Conservation (phyloP, 768 basidiomycete genomes). For the Mycena vulgaris region DNA sequence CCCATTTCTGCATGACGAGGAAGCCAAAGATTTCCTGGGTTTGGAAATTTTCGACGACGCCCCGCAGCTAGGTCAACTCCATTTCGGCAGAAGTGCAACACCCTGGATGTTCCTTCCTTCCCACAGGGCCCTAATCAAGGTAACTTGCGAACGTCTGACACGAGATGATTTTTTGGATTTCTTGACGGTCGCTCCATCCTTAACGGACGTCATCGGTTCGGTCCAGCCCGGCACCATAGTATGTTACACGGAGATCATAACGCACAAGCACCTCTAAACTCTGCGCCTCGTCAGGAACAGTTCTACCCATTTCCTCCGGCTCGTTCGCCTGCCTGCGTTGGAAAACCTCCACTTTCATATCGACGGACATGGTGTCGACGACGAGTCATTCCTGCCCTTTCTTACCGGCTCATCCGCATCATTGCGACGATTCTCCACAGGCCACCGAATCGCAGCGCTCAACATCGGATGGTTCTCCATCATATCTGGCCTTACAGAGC, state of each 20-base stretch:
- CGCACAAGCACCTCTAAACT: slow-evolving; percentile 3
- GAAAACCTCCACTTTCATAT: background rate
- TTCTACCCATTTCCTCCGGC: background rate
- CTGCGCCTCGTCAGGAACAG: background rate
- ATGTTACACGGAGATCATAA: background rate
- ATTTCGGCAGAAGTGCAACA: background rate
- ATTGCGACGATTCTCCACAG: slow-evolving; percentile 5
- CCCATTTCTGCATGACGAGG: background rate
- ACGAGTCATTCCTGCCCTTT: background rate
- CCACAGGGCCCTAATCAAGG: background rate
- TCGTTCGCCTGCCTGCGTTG: background rate
- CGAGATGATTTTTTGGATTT: slow-evolving; percentile 4
- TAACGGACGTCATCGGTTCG: background rate
- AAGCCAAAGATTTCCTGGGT: no score
- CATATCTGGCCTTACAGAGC: background rate
- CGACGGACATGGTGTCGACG: no score
- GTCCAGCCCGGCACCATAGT: background rate
- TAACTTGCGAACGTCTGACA: background rate
- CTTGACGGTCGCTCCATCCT: background rate
- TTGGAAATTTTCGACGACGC: slow-evolving; percentile 1
- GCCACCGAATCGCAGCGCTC: background rate
- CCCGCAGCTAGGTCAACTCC: background rate
- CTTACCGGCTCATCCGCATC: background rate
- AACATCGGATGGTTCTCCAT: background rate
- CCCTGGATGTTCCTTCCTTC: background rate